Conservation (phyloP, 805 yeast species). For the Barnettozyma pratensis region DNA sequence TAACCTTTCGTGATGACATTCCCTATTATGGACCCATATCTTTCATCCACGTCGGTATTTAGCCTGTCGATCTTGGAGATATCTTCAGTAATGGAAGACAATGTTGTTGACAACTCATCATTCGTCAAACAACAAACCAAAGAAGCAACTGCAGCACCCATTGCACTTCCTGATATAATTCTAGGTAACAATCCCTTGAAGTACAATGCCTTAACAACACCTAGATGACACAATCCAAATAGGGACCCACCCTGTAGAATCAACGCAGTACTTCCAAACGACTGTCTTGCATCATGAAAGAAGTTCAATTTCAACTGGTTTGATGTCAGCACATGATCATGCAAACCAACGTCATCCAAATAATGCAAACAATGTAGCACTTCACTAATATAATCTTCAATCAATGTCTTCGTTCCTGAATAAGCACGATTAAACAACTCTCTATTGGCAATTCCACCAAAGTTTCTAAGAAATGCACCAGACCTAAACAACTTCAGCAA, state of each 20-base stretch:
- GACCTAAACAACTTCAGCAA: slow-evolving; percentile 65
- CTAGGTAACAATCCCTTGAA: slow-evolving; percentile 72
- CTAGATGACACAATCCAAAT: slow-evolving; percentile 91
- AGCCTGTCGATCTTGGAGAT: slow-evolving; percentile 36
- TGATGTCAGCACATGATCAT: slow-evolving; percentile 28
- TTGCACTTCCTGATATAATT: slow-evolving; percentile 86
- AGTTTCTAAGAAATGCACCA: slow-evolving; percentile 79
- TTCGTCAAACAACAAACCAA: slow-evolving; percentile 71
- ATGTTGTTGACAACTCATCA: slow-evolving; percentile 48
- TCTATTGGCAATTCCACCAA: slow-evolving; percentile 84
- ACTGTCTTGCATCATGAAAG: slow-evolving; percentile 80
- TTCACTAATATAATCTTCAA: slow-evolving; percentile 81
- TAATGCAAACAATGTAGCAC: slow-evolving; percentile 64
- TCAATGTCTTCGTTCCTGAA: slow-evolving; percentile 82
- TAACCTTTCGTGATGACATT: slow-evolving; percentile 75
- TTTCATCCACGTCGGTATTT: slow-evolving; percentile 50
- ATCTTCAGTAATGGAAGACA: slow-evolving; percentile 36
- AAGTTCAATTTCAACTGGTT: slow-evolving; percentile 62
- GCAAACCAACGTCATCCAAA: slow-evolving; percentile 35
- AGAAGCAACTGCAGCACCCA: slow-evolving; percentile 91
- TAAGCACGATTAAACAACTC: slow-evolving; percentile 75
- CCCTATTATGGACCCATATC: slow-evolving; percentile 66
- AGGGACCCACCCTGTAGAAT: slow-evolving; percentile 92
- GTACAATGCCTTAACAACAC: slow-evolving; percentile 83
- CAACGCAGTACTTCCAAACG: slow-evolving; percentile 87